Evolutionary conservation across 306 rosid species (phyloP).

Genomic region (Trichosanthes cucumerina): DNA sequence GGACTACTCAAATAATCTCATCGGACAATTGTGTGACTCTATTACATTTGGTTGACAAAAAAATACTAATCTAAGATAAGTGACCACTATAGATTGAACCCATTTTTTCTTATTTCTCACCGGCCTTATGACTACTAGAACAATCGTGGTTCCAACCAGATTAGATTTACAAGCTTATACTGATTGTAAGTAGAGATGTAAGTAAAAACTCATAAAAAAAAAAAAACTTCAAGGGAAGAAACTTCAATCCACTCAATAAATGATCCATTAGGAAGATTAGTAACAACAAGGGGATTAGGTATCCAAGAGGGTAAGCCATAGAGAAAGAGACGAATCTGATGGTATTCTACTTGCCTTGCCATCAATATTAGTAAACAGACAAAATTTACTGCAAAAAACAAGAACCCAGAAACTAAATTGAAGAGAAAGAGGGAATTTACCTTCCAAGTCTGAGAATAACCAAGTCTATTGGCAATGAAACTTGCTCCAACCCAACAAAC

Average conservation of each 20-base stretch:
- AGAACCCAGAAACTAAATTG: background rate
- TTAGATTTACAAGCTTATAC: background rate
- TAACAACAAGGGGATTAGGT: background rate
- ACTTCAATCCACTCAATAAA: background rate
- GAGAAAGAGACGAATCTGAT: background rate
- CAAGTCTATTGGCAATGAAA: conserved; percentile 37
- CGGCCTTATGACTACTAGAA: no score
- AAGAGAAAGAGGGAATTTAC: conserved; percentile 14
- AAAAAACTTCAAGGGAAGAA: background rate
- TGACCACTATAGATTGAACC: no score
- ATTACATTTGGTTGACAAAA: no score
- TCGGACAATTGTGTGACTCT: no score
- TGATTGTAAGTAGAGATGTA: background rate
- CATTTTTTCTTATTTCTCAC: no score
- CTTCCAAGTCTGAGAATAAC: conserved; percentile 58
- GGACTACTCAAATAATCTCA: no score
- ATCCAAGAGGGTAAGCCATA: background rate
- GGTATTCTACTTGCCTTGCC: background rate
- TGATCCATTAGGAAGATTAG: background rate
- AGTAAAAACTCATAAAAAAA: background rate
- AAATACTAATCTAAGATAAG: no score
- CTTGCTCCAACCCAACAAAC: conserved; percentile 54
- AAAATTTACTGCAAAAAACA: background rate
- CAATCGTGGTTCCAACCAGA: background rate
- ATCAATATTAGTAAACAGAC: background rate